Evolutionary conservation across 2,329 filamentous ascomycete species (phyloP).

Genomic region (Exophiala xenobiotica): DNA sequence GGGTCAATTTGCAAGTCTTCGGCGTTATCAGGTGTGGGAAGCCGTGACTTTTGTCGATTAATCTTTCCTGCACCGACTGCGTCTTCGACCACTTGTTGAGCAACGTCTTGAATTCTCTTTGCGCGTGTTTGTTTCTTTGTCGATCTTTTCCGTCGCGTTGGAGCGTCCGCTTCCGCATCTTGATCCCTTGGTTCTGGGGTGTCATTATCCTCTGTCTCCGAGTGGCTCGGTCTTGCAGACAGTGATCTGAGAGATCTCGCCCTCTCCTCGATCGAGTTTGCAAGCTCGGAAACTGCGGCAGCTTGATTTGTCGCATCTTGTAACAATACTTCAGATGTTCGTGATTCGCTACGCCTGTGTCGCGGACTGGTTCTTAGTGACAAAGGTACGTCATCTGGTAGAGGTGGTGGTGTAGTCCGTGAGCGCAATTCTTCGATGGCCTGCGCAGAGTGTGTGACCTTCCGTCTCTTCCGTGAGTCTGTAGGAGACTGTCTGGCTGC

Average conservation of each 20-base stretch:
- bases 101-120: constrained; percentile 11
- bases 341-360: constrained; percentile 20
- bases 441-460: constrained; percentile 16
- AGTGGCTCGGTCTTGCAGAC: constrained; percentile 1
- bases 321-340: constrained; percentile 23
- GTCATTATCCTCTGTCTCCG: constrained; percentile 7
- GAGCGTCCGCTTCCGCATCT: not conserved
- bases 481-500: not conserved
- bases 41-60: constrained; percentile 13
- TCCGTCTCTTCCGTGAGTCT: constrained; percentile 21
- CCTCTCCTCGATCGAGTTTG: constrained; percentile 23
- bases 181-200: not conserved
- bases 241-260: constrained; percentile 12
- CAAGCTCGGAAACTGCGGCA: constrained; percentile 25
- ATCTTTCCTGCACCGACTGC: constrained; percentile 8
- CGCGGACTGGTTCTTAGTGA: constrained; percentile 17
- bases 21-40: constrained; percentile 44
- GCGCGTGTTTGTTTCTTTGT: constrained; percentile 12
- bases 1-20: constrained; percentile 54
- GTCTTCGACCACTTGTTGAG: constrained; percentile 17
- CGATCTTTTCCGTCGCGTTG: not conserved
- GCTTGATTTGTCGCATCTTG: constrained; percentile 24
- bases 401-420: constrained; percentile 11
- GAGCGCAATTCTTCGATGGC: constrained; percentile 5
- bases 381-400: constrained; percentile 3